These are phyloP conservation scores for Sanghuangporus weigelae DNA, from an alignment of 1,284 basidiomycete species.

Conservation along the genomic window DNA sequence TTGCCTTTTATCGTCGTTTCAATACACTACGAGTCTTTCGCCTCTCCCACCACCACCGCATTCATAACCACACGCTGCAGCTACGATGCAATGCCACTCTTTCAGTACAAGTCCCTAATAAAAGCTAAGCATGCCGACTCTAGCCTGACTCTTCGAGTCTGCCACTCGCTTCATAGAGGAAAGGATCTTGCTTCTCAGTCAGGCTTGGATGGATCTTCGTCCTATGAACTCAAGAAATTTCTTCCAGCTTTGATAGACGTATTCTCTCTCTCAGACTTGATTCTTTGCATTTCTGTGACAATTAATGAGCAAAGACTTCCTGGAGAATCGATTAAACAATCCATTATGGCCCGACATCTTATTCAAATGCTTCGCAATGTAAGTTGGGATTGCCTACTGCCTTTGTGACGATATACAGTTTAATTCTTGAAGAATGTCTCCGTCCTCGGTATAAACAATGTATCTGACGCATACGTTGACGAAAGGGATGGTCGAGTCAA, in stretches of 20 bases:
- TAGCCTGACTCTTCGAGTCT: constrained; percentile 1
- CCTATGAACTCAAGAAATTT: constrained; percentile 30
- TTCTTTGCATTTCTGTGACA: constrained; percentile 48
- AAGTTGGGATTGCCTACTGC: constrained; percentile 21
- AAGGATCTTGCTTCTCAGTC: neutral
- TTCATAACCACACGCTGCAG: neutral
- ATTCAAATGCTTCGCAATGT: constrained; percentile 47
- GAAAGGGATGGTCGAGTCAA: constrained; percentile 39
- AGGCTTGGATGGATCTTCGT: neutral
- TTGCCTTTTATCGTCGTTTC: neutral
- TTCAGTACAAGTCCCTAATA: constrained; percentile 2
- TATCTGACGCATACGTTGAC: constrained; percentile 46
- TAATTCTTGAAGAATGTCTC: constrained; percentile 43
- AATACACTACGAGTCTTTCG: neutral
- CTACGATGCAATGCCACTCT: constrained; percentile 2
- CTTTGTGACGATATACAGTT: neutral
- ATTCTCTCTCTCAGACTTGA: constrained; percentile 43
- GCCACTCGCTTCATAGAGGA: constrained; percentile 4
- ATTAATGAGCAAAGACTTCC: constrained; percentile 39
- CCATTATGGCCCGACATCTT: constrained; percentile 46
- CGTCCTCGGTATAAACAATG: constrained; percentile 48
- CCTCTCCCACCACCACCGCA: neutral
- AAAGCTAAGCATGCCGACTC: neutral
- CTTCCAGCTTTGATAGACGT: constrained; percentile 48
- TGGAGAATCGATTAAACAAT: constrained; percentile 37